Evolutionary conservation across 1,284 basidiomycete species (phyloP).

Genomic region (Pascua sp.): DNA sequence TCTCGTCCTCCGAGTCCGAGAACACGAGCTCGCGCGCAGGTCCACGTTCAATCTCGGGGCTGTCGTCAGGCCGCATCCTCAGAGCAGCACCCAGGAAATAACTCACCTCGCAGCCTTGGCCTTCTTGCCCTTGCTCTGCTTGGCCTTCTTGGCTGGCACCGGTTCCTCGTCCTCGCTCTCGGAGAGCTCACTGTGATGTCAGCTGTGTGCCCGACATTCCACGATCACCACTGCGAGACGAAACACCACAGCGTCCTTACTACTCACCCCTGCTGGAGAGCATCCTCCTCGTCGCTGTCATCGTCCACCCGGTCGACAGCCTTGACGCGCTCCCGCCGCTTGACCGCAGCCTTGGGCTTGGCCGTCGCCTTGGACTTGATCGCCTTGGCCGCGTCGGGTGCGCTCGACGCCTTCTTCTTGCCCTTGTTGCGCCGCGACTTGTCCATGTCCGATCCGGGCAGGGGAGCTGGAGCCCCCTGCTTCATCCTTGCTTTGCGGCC

Average conservation of each 20-base stretch:
- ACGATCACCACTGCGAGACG: too few species aligned
- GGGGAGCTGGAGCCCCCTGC: constrained; percentile 68
- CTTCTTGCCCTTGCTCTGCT: constrained; percentile 49
- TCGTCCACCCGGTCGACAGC: constrained; percentile 40
- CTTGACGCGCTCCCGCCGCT: constrained; percentile 29
- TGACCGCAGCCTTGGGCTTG: constrained; percentile 22
- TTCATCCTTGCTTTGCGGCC: constrained; percentile 87
- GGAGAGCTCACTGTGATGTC: constrained; percentile 31
- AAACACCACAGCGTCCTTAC: too few species aligned
- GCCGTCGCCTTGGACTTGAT: too few species aligned
- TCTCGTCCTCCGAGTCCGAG: constrained; percentile 59
- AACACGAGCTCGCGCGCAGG: constrained; percentile 62
- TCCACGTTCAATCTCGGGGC: constrained; percentile 39
- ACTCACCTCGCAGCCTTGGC: constrained; percentile 32
- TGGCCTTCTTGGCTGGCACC: constrained; percentile 58
- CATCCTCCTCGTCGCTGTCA: constrained; percentile 46
- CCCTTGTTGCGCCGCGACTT: constrained; percentile 56
- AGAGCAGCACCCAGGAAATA: constrained; percentile 2
- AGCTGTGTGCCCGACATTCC: neutral
- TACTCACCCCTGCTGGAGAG: constrained; percentile 40
- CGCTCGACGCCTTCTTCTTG: constrained; percentile 39
- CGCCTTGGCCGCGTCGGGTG: too few species aligned
- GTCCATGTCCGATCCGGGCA: constrained; percentile 48
- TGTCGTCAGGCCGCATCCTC: constrained; percentile 26
- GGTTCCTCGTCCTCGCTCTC: constrained; percentile 52